phyloP scores from a whole-genome alignment of 2,329 filamentous ascomycete species.

The Calonectria leucothoes region DNA sequence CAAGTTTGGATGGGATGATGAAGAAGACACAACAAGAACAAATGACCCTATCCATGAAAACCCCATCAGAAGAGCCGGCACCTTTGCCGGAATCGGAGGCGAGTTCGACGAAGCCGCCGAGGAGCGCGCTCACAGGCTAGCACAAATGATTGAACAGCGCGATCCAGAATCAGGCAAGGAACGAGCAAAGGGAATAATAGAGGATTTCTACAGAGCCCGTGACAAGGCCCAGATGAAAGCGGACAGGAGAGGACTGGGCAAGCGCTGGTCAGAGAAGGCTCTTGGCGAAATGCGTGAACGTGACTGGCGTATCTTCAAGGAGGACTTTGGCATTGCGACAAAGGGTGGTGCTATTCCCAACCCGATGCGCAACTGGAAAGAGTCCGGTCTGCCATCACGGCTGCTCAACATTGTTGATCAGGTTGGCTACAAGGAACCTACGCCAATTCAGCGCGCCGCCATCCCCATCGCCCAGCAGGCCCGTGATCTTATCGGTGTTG shows the following conservation, averaged over 20 bases:
- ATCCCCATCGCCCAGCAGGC: constrained; percentile 95
- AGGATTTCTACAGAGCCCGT: constrained; percentile 78
- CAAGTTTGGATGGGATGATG: constrained; percentile 97
- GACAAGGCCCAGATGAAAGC: constrained; percentile 77
- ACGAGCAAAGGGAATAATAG: constrained; percentile 83
- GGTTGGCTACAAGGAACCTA: constrained; percentile 92
- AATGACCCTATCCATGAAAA: constrained; percentile 81
- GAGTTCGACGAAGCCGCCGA: constrained; percentile 67
- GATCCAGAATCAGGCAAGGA: constrained; percentile 81
- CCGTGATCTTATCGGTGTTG: constrained; percentile 96
- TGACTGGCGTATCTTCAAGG: constrained; percentile 99
- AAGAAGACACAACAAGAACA: constrained; percentile 80
- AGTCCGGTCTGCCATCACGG: constrained; percentile 82
- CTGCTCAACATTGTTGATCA: constrained; percentile 84
- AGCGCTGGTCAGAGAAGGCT: constrained; percentile 95
- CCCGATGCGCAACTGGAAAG: constrained; percentile 94
- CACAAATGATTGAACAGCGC: constrained; percentile 77
- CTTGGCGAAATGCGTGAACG: constrained; percentile 95
- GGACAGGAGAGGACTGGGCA: constrained; percentile 80
- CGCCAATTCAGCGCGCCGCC: constrained; percentile 90
- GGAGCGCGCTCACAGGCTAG: constrained; percentile 66
- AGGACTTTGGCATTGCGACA: constrained; percentile 96
- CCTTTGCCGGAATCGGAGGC: constrained; percentile 62
- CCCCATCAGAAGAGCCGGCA: constrained; percentile 45
- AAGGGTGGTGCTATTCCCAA: constrained; percentile 94